Evolutionary conservation across 108 stramenopile genomes (phyloP).

Genomic region (Cyclotella kingstonii): DNA sequence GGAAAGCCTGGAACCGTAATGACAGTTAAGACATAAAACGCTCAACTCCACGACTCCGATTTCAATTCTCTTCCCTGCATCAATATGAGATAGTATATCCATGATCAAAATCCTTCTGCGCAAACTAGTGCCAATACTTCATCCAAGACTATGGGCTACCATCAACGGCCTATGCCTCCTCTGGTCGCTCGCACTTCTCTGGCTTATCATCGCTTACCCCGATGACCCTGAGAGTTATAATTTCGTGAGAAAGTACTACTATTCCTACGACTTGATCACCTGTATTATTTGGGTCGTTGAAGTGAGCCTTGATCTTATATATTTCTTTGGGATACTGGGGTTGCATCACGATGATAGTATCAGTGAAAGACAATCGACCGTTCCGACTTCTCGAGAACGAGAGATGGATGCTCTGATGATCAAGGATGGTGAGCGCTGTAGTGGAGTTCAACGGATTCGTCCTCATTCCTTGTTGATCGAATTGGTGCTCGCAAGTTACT

Average conservation of each 20-base stretch:
- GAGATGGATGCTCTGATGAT: not conserved
- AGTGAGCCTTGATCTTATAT: not conserved
- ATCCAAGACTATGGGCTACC: too few species aligned
- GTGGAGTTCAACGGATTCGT: not conserved
- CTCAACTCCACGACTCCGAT: too few species aligned
- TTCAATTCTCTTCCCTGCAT: too few species aligned
- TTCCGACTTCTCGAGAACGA: not conserved
- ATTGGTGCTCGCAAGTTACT: not conserved
- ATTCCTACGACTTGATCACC: slow-evolving; percentile 1
- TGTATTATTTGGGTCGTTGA: not conserved
- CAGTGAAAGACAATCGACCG: not conserved
- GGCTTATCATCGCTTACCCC: not conserved
- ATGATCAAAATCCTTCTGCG: too few species aligned
- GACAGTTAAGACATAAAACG: too few species aligned
- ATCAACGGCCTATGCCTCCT: too few species aligned
- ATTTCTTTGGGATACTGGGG: not conserved
- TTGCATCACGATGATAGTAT: not conserved
- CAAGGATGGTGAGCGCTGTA: not conserved
- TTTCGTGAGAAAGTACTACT: not conserved
- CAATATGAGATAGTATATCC: too few species aligned
- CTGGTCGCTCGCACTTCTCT: not conserved
- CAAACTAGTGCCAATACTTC: too few species aligned
- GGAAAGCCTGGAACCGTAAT: too few species aligned
- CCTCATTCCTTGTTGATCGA: not conserved
- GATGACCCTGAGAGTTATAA: not conserved